Evolutionary conservation across 2,329 filamentous ascomycete species (phyloP).

Genomic region (Paecilomyces sp.): DNA sequence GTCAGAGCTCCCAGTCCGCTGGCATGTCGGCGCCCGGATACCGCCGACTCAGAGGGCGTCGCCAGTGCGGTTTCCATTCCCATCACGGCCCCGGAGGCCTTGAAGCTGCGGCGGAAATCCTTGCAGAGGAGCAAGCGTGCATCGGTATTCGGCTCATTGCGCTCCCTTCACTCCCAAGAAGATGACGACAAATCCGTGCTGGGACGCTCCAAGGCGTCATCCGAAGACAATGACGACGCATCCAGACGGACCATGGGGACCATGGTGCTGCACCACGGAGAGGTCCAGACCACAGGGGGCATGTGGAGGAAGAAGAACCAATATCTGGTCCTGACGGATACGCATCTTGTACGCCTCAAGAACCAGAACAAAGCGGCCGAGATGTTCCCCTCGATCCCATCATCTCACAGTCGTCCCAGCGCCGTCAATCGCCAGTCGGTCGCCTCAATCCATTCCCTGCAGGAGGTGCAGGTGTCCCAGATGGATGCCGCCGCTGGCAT

Average conservation of each 20-base stretch:
- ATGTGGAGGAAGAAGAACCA: conserved; percentile 68
- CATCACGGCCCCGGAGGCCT: conserved; percentile 16
- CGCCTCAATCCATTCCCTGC: conserved; percentile 53
- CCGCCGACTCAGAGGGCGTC: conserved; percentile 19
- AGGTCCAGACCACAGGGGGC: conserved; percentile 61
- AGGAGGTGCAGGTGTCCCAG: conserved; percentile 53
- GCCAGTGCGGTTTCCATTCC: conserved; percentile 15
- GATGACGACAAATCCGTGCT: conserved; percentile 46
- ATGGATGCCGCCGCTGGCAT: conserved; percentile 49
- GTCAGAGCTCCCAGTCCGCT: conserved; percentile 8
- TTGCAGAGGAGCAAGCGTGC: conserved; percentile 38
- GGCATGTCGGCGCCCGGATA: conserved; percentile 19
- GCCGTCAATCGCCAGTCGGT: conserved; percentile 49
- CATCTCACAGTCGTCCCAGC: conserved; percentile 33
- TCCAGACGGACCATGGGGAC: conserved; percentile 32
- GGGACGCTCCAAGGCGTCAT: conserved; percentile 45
- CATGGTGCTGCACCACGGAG: conserved; percentile 58
- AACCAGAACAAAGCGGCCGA: conserved; percentile 60
- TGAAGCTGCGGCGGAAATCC: conserved; percentile 34
- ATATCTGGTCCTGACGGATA: conserved; percentile 64
- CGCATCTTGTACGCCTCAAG: conserved; percentile 62
- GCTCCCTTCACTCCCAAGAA: conserved; percentile 44
- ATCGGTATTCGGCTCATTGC: conserved; percentile 55
- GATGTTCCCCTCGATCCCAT: conserved; percentile 49
- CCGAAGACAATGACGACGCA: conserved; percentile 40